Percentiles rank a stretch among this genome's conserved stretches.
phyloP scores from a whole-genome alignment of 768 basidiomycete genomes.

The Panaeolus papilionaceus region DNA sequence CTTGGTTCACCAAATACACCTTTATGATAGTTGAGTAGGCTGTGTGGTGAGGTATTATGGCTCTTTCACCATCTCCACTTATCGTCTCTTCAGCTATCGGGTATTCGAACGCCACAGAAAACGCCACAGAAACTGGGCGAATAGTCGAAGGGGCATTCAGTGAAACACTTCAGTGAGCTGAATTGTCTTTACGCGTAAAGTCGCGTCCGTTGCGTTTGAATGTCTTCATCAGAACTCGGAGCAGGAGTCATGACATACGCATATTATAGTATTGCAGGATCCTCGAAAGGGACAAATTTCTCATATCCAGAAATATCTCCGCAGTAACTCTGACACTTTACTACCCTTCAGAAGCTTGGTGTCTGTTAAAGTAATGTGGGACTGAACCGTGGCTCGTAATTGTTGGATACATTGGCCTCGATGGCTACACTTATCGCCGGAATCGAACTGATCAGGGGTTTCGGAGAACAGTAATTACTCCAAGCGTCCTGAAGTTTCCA shows the following conservation, averaged over 20 bases:
- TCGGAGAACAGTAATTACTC: background rate
- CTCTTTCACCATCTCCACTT: background rate
- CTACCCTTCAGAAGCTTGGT: background rate
- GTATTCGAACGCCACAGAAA: background rate
- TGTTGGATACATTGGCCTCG: too few species aligned
- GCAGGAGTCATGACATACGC: background rate
- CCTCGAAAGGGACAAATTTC: constrained; percentile 4
- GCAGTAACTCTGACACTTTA: background rate
- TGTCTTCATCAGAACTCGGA: background rate
- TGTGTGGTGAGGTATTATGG: background rate
- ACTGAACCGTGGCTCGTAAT: background rate
- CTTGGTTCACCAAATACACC: background rate
- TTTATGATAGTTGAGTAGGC: background rate
- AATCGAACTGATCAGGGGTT: too few species aligned
- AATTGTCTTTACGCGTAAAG: background rate
- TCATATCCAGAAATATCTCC: constrained; percentile 13
- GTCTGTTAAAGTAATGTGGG: background rate
- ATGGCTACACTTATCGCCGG: too few species aligned
- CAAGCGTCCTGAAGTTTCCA: background rate
- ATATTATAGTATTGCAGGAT: background rate
- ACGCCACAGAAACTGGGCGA: background rate
- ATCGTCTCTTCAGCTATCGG: background rate
- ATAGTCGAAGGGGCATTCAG: background rate
- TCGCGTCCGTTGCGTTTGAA: constrained; percentile 2
- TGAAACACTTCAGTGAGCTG: background rate